phyloP scores from a whole-genome alignment of 2,329 filamentous ascomycete genomes.

The Claviceps lovelessii region DNA sequence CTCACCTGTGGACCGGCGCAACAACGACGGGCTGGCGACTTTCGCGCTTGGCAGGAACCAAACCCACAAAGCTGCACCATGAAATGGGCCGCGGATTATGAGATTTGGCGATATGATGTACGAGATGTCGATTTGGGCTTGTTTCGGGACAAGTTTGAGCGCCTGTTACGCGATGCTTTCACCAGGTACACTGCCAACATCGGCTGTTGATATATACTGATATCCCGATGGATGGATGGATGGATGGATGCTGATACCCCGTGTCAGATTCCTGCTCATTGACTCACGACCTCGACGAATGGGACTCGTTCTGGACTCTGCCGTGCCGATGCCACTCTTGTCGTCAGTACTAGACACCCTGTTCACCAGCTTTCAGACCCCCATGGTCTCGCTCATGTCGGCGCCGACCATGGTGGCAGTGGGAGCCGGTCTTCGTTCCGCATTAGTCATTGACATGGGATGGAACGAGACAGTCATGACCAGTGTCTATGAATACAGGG shows the following conservation, averaged over 20 bases:
- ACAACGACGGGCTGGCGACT: conserved; percentile 67
- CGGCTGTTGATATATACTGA: no score
- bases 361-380: conserved; percentile 68
- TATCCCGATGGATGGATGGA: background rate
- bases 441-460: conserved; percentile 75
- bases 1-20: conserved; percentile 62
- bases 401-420: conserved; percentile 59
- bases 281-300: conserved; percentile 65
- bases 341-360: conserved; percentile 62
- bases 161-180: conserved; percentile 66
- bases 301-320: conserved; percentile 61
- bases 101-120: conserved; percentile 71
- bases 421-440: conserved; percentile 73
- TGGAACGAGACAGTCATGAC: conserved; percentile 85
- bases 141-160: conserved; percentile 75
- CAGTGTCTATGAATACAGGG: conserved; percentile 79
- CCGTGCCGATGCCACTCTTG: conserved; percentile 63
- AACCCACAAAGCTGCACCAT: conserved; percentile 28
- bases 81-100: conserved; percentile 48
- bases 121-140: conserved; percentile 60
- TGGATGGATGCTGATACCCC: background rate
- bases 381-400: conserved; percentile 68
- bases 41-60: conserved; percentile 51
- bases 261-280: conserved; percentile 44
- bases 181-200: conserved; percentile 43